Base-by-base conservation (phyloP, 2,329 filamentous ascomycete genomes). In the Verticillium isaacii region DNA sequence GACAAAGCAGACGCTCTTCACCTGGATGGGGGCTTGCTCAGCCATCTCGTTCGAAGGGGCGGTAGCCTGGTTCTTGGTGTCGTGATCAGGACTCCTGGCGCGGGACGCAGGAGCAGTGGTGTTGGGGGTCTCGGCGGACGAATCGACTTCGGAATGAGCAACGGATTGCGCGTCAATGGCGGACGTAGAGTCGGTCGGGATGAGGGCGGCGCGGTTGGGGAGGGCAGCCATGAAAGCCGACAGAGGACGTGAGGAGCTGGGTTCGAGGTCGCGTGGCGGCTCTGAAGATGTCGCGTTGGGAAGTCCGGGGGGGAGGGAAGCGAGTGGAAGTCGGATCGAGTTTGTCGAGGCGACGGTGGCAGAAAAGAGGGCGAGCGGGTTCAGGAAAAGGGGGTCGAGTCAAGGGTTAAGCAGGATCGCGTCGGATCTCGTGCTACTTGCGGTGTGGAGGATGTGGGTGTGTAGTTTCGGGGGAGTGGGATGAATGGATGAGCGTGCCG, bases 1-100 rank as follows among this genome's bases (percentile, higher is more conserved):
- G 65, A 92, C 86, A 71, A 88, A 91, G 74, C 89, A 91, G 59
- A 92, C 86, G 69, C 85, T 88, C 62, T 70, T 68, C 19, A 70
- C 70, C 39, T 65, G 25, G 19, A 66, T 39, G 29, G 64, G 64
- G 59, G 61, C 57, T 25, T 64, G 63, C 7, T 55, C 57, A 17
- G 64, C 63, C 15, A 61, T 54, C 14, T 65, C 63, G n/a, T 60
- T 32, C 11, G 15, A n/a, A 12, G 45, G 36, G 61, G 58, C 29
- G 37, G 57, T 36, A 29, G 32, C 25, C 3, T 37, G 32, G 34
- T 57, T 57, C 39, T 41, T 5, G 37, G 25, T 0, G 59, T 55
- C 17, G 32, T 50, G 2, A 61, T 65, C 63, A 25, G 64, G 64
- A 41, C 64, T 66, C 57, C 63, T 61, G 55, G 64, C 57, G 23